These are phyloP conservation scores for Aspergillus cristatus DNA, from an alignment of 495 filamentous ascomycete genomes.

Conservation along the genomic window DNA sequence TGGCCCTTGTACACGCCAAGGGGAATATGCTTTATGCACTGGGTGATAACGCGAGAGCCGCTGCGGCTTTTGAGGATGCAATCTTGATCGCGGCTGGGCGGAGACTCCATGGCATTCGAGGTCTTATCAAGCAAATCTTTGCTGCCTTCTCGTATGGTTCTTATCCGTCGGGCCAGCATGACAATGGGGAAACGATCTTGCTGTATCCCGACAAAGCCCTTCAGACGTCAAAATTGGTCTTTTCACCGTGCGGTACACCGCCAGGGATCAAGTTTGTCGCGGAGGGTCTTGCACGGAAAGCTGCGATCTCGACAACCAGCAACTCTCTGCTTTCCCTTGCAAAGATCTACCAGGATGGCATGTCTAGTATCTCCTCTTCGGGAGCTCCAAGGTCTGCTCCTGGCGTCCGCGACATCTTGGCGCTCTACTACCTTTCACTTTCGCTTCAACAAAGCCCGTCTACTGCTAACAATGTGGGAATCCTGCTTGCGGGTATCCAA, in stretches of 20 bases:
- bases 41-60: conserved; percentile 74
- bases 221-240: conserved; percentile 76
- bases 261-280: conserved; percentile 74
- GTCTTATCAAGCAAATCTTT: conserved; percentile 75
- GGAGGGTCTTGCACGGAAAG: conserved; percentile 62
- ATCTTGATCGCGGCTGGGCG: conserved; percentile 80
- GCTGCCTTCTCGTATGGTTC: conserved; percentile 49
- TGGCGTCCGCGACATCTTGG: conserved; percentile 85
- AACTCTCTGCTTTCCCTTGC: conserved; percentile 92
- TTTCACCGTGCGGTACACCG: conserved; percentile 65
- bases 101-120: conserved; percentile 60
- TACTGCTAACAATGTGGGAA: conserved; percentile 97
- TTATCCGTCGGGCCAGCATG: conserved; percentile 17
- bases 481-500: conserved; percentile 88
- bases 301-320: conserved; percentile 86
- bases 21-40: conserved; percentile 96
- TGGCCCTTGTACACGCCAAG: conserved; percentile 89
- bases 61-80: conserved; percentile 89
- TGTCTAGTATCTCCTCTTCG: conserved; percentile 61
- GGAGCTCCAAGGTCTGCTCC: conserved; percentile 53
- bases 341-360: conserved; percentile 98
- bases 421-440: conserved; percentile 91
- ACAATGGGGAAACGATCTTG: conserved; percentile 54
- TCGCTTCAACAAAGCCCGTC: conserved; percentile 94
- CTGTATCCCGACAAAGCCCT: conserved; percentile 78